A percentile compares a stretch with the other conserved stretches of the same genome.
Conservation (phyloP, 108 stramenopile species). For the Schizochytrium sp. region DNA sequence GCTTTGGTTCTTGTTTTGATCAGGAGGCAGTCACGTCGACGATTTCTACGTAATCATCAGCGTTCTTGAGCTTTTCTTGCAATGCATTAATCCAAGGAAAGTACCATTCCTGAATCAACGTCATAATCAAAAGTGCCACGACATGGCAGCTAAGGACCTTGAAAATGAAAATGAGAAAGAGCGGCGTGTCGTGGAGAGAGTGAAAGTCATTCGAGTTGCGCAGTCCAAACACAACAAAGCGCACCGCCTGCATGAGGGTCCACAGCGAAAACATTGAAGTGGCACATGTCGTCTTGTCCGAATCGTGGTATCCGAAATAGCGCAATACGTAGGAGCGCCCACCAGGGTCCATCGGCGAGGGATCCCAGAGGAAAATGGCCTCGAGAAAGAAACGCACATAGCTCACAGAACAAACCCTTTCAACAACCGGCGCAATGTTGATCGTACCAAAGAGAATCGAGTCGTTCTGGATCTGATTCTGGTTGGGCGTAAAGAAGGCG, state of each 20-base stretch:
- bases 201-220: constrained; percentile 17
- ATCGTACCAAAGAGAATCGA: background rate
- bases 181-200: constrained; percentile 7
- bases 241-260: background rate
- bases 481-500: constrained; percentile 4
- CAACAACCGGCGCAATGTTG: background rate
- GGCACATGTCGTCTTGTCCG: background rate
- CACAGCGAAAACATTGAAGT: background rate
- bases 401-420: background rate
- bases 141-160: background rate
- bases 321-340: background rate
- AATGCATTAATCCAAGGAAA: background rate
- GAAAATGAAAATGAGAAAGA: constrained; percentile 14
- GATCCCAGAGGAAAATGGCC: constrained; percentile 10
- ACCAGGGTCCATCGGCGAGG: background rate
- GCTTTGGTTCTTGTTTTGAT: too few species aligned
- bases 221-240: background rate
- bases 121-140: background rate
- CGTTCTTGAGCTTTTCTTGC: background rate
- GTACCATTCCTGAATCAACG: background rate
- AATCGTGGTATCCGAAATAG: background rate
- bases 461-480: background rate
- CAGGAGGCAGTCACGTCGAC: background rate
- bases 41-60: background rate
- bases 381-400: constrained; percentile 10